phyloP scores from a whole-genome alignment of 2,329 filamentous ascomycete genomes.

The Beauveria australis region DNA sequence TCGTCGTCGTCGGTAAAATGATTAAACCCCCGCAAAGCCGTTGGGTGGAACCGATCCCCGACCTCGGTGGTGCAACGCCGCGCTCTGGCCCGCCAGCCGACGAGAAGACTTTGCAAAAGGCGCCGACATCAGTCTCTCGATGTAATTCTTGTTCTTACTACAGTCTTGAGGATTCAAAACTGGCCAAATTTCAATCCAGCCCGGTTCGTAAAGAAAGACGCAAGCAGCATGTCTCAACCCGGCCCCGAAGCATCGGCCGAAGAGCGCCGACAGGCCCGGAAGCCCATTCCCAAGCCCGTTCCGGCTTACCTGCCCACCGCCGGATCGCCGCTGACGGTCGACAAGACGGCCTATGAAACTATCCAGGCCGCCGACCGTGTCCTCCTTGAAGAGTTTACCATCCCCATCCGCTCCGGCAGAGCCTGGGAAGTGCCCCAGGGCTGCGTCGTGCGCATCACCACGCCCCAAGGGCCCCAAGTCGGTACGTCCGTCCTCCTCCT shows the following conservation, averaged over 20 bases:
- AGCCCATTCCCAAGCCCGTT: constrained; percentile 37
- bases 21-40: background rate
- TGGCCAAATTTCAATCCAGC: background rate
- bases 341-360: constrained; percentile 47
- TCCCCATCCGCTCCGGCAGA: constrained; percentile 65
- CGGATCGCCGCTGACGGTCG: constrained; percentile 35
- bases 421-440: constrained; percentile 66
- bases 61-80: constrained; percentile 7
- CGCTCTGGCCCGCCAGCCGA: background rate
- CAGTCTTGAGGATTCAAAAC: background rate
- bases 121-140: background rate
- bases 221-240: constrained; percentile 3
- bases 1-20: background rate
- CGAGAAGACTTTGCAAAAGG: background rate
- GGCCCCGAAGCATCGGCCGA: constrained; percentile 17
- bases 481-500: constrained; percentile 24
- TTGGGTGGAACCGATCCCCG: constrained; percentile 5
- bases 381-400: constrained; percentile 43
- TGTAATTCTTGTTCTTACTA: background rate
- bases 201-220: background rate
- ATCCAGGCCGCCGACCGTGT: constrained; percentile 43
- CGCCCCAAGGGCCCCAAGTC: constrained; percentile 70
- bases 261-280: constrained; percentile 34
- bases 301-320: constrained; percentile 39
- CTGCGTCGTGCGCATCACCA: constrained; percentile 63